A percentile compares a stretch with the other conserved stretches of the same genome.
Evolutionary conservation across 2,329 filamentous ascomycete genomes (phyloP).

Genomic region (Penicillium sp.): DNA sequence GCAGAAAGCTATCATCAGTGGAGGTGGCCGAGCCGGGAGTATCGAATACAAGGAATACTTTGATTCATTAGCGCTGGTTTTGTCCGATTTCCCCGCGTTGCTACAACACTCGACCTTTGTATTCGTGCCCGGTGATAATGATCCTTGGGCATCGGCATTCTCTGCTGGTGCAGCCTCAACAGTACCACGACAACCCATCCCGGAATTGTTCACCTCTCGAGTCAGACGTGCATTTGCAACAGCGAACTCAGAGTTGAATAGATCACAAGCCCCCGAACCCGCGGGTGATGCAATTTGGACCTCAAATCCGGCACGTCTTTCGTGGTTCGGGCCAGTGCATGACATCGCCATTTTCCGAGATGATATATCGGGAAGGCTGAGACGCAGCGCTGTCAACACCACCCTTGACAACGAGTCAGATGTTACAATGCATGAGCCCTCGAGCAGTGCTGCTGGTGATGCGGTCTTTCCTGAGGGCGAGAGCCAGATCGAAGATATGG

Average conservation of each 20-base stretch:
- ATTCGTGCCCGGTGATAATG: slow-evolving; percentile 94
- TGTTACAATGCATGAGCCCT: slow-evolving; percentile 30
- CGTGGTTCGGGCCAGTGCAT: slow-evolving; percentile 81
- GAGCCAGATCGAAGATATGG: slow-evolving; percentile 31
- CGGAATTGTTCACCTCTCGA: slow-evolving; percentile 85
- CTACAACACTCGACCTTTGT: slow-evolving; percentile 79
- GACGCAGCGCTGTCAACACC: slow-evolving; percentile 73
- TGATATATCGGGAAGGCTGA: slow-evolving; percentile 75
- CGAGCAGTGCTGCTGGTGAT: slow-evolving; percentile 12
- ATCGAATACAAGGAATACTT: slow-evolving; percentile 98
- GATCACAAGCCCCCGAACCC: slow-evolving; percentile 49
- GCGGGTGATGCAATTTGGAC: slow-evolving; percentile 81
- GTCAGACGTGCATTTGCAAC: slow-evolving; percentile 76
- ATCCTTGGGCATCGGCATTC: slow-evolving; percentile 92
- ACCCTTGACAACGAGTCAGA: slow-evolving; percentile 42
- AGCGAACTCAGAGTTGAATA: slow-evolving; percentile 69
- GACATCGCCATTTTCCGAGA: slow-evolving; percentile 87
- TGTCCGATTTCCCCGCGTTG: slow-evolving; percentile 80
- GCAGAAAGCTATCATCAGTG: slow-evolving; percentile 58
- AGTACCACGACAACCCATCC: slow-evolving; percentile 59
- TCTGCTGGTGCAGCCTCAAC: slow-evolving; percentile 49
- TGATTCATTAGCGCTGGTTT: slow-evolving; percentile 76
- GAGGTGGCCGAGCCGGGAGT: slow-evolving; percentile 72
- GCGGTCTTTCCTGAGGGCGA: slow-evolving; percentile 27
- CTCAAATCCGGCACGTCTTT: slow-evolving; percentile 78